A percentile compares a stretch with the other conserved stretches of the same genome.
Evolutionary conservation across 257 asterid genomes (phyloP).

Genomic region (Paulownia fortunei): DNA sequence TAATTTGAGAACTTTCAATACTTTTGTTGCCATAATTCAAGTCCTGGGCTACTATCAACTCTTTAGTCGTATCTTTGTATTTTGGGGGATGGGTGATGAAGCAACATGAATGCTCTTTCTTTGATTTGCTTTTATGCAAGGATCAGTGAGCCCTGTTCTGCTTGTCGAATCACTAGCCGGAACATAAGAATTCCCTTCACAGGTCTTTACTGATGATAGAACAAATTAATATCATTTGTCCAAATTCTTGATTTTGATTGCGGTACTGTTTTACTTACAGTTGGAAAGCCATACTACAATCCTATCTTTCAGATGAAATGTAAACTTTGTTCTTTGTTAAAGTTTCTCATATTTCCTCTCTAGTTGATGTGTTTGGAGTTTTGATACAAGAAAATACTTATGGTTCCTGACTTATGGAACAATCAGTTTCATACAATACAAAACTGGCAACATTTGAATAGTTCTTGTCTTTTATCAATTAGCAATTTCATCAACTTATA

Average conservation of each 20-base stretch:
- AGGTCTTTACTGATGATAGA: neutral
- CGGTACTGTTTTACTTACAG: neutral
- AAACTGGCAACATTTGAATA: neutral
- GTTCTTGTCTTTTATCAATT: neutral
- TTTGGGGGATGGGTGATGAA: neutral
- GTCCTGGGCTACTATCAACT: neutral
- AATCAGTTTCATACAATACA: neutral
- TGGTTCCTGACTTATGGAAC: neutral
- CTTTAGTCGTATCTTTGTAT: neutral
- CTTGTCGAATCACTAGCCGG: constrained; percentile 3
- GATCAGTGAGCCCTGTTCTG: neutral
- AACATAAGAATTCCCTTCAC: neutral
- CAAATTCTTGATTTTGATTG: constrained; percentile 2
- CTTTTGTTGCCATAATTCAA: neutral
- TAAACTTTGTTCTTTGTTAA: neutral
- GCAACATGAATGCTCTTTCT: neutral
- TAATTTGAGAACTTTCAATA: neutral
- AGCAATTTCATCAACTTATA: neutral
- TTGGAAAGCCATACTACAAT: neutral
- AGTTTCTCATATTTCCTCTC: neutral
- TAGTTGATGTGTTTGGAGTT: neutral
- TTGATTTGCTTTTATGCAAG: constrained; percentile 1
- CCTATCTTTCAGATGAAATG: neutral
- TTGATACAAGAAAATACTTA: neutral
- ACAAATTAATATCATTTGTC: neutral